These are phyloP conservation scores for Xylaria flabelliformis DNA, from an alignment of 495 filamentous ascomycete species.

Conservation along the genomic window DNA sequence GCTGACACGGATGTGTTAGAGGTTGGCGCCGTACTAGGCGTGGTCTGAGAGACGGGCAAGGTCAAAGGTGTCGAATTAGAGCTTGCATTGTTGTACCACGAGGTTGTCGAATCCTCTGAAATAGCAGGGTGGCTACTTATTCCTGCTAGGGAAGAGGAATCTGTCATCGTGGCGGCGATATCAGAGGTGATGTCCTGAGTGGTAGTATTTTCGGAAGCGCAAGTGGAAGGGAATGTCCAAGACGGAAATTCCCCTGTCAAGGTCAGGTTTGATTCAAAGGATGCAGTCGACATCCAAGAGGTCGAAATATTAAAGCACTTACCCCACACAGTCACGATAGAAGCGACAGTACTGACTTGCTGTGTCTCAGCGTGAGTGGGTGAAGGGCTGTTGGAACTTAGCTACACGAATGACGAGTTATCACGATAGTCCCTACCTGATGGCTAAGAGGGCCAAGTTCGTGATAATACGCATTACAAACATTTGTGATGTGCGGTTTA, in stretches of 20 bases:
- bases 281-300: slow-evolving; percentile 5
- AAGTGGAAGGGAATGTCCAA: slow-evolving; percentile 15
- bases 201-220: slow-evolving; percentile 24
- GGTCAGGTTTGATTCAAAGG: slow-evolving; percentile 27
- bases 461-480: slow-evolving; percentile 32
- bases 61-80: background rate
- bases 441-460: slow-evolving; percentile 34
- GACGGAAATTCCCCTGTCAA: slow-evolving; percentile 25
- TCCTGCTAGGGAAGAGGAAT: slow-evolving; percentile 17
- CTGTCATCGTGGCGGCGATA: slow-evolving; percentile 20
- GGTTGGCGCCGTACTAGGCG: background rate
- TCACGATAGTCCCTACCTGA: slow-evolving; percentile 30
- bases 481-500: slow-evolving; percentile 13
- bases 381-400: slow-evolving; percentile 32
- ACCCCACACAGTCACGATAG: slow-evolving; percentile 37
- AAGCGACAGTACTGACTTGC: slow-evolving; percentile 34
- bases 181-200: slow-evolving; percentile 26
- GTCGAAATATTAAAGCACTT: slow-evolving; percentile 31
- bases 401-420: background rate
- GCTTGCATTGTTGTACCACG: slow-evolving; percentile 24
- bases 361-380: slow-evolving; percentile 30
- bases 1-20: background rate
- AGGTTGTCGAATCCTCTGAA: slow-evolving; percentile 7
- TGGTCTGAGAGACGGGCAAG: background rate
- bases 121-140: slow-evolving; percentile 6